Evolutionary conservation across 2,329 filamentous ascomycete species (phyloP).

Genomic region (Hortaea sp.): DNA sequence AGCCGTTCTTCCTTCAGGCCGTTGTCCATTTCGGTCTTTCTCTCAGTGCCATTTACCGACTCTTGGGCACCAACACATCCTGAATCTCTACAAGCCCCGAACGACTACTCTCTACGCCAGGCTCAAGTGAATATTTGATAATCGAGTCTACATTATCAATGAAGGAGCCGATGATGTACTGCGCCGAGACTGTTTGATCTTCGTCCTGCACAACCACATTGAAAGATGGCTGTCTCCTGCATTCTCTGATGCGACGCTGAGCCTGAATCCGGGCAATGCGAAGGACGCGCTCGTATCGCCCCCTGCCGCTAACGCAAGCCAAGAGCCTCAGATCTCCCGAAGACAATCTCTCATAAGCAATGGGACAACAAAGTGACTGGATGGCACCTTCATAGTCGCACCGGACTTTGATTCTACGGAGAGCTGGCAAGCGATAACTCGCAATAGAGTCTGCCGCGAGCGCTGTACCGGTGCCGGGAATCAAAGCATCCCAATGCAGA

Average conservation of each 20-base stretch:
- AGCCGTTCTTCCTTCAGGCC: slow-evolving; percentile 8
- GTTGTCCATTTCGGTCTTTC: slow-evolving; percentile 5
- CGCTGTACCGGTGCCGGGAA: slow-evolving; percentile 45
- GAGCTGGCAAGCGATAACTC: slow-evolving; percentile 51
- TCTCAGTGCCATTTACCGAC: slow-evolving; percentile 3
- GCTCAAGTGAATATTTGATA: slow-evolving; percentile 51
- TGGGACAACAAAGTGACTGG: slow-evolving; percentile 58
- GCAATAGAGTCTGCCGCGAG: slow-evolving; percentile 56
- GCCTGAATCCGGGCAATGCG: slow-evolving; percentile 49
- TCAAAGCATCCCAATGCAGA: slow-evolving; percentile 54
- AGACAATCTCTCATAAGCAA: slow-evolving; percentile 44
- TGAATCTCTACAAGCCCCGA: slow-evolving; percentile 13
- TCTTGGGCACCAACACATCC: slow-evolving; percentile 10
- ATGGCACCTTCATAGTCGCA: slow-evolving; percentile 60
- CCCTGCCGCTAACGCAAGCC: slow-evolving; percentile 3
- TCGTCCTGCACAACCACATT: slow-evolving; percentile 46
- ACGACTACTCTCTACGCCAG: slow-evolving; percentile 34
- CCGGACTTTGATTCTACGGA: slow-evolving; percentile 52
- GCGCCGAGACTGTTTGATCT: slow-evolving; percentile 38
- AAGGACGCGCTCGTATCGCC: slow-evolving; percentile 15
- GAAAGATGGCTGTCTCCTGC: slow-evolving; percentile 45
- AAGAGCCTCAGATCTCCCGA: slow-evolving; percentile 28
- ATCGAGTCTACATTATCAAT: slow-evolving; percentile 50
- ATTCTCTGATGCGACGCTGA: slow-evolving; percentile 54
- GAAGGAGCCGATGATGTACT: slow-evolving; percentile 51